These are phyloP conservation scores for Candida nitratophila DNA, from an alignment of 805 yeast genomes.

Conservation along the genomic window DNA sequence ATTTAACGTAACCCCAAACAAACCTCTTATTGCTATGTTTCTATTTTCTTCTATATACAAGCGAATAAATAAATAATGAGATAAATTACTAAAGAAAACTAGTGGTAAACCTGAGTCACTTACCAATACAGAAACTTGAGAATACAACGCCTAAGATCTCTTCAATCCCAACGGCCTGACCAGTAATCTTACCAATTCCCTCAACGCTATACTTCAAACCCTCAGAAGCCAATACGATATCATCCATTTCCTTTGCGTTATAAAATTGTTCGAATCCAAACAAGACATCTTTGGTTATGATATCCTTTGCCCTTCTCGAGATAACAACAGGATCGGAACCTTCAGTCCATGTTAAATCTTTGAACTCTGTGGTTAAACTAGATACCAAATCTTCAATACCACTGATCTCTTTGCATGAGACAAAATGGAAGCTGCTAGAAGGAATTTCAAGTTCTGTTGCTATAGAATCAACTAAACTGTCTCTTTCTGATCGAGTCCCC, in stretches of 20 bases:
- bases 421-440: conserved; percentile 9
- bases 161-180: conserved; percentile 81
- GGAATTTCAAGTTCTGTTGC: conserved; percentile 9
- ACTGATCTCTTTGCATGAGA: conserved; percentile 52
- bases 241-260: conserved; percentile 43
- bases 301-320: conserved; percentile 70
- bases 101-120: conserved; percentile 29
- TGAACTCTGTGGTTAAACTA: conserved; percentile 38
- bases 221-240: conserved; percentile 76
- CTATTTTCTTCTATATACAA: not conserved
- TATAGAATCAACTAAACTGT: conserved; percentile 13
- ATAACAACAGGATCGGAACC: conserved; percentile 61
- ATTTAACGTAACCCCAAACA: too few relatives aligned
- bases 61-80: not conserved
- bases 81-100: not conserved
- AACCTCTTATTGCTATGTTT: too few relatives aligned
- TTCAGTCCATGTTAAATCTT: conserved; percentile 40
- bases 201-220: conserved; percentile 66
- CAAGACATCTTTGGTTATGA: conserved; percentile 68
- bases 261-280: conserved; percentile 66
- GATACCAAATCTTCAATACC: conserved; percentile 49
- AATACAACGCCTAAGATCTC: conserved; percentile 89
- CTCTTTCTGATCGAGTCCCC: conserved; percentile 4
- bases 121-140: conserved; percentile 90
- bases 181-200: conserved; percentile 90